Conservation (phyloP, 2,329 filamentous ascomycete species). For the Fusarium decemcellulare region DNA sequence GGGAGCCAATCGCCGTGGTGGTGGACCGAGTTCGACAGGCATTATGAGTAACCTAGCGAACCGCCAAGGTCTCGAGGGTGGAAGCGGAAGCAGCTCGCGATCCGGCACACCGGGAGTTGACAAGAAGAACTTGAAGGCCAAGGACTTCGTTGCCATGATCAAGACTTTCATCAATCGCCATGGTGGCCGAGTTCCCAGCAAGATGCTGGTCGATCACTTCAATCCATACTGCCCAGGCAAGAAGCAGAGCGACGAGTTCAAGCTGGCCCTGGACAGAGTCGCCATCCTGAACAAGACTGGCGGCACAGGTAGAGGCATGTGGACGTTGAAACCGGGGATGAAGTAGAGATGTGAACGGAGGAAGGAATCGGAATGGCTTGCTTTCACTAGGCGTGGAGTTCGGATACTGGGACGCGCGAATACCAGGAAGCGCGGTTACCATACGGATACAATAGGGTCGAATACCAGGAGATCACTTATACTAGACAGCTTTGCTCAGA, state of each 20-base stretch:
- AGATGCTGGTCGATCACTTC: slow-evolving; percentile 92
- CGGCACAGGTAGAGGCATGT: slow-evolving; percentile 67
- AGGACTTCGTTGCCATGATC: slow-evolving; percentile 80
- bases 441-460: slow-evolving; percentile 30
- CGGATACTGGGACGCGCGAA: too few species aligned
- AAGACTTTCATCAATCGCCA: slow-evolving; percentile 84
- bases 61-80: slow-evolving; percentile 66
- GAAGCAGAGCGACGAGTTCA: slow-evolving; percentile 84
- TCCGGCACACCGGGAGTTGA: slow-evolving; percentile 59
- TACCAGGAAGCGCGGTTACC: slow-evolving; percentile 14
- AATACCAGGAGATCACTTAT: slow-evolving; percentile 16
- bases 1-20: slow-evolving; percentile 65
- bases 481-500: slow-evolving; percentile 11
- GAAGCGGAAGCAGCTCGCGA: slow-evolving; percentile 61
- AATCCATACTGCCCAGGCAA: slow-evolving; percentile 78
- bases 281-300: slow-evolving; percentile 77
- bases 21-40: slow-evolving; percentile 66
- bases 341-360: slow-evolving; percentile 34
- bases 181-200: slow-evolving; percentile 83
- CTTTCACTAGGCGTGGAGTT: too few species aligned
- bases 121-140: slow-evolving; percentile 62
- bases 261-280: slow-evolving; percentile 82
- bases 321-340: slow-evolving; percentile 61
- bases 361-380: too few species aligned
- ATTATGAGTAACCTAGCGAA: slow-evolving; percentile 71